Conservation (phyloP, 2,329 filamentous ascomycete species). For the Alternaria gansuensis region DNA sequence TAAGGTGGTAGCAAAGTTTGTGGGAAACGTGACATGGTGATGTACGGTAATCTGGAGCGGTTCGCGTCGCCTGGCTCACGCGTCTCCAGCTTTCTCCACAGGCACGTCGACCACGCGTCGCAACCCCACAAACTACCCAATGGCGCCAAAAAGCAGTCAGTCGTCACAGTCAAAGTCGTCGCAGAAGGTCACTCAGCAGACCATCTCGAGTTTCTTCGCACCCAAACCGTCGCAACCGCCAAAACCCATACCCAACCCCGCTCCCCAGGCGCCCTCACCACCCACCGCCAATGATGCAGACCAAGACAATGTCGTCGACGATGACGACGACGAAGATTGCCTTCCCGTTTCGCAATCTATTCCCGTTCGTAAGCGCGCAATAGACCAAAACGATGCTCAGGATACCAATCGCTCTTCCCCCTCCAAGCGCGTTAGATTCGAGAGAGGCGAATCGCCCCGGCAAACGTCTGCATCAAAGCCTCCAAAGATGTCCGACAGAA, state of each 20-base stretch:
- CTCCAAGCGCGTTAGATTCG: slow-evolving; percentile 52
- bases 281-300: slow-evolving; percentile 25
- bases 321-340: slow-evolving; percentile 29
- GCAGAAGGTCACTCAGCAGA: slow-evolving; percentile 74
- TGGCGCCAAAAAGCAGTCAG: slow-evolving; percentile 51
- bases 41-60: slow-evolving; percentile 10
- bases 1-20: neutral
- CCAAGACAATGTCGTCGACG: slow-evolving; percentile 8
- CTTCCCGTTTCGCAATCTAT: slow-evolving; percentile 22
- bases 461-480: slow-evolving; percentile 42
- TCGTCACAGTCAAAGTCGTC: slow-evolving; percentile 43
- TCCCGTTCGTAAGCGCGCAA: slow-evolving; percentile 38
- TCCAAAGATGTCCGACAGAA: slow-evolving; percentile 57
- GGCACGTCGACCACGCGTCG: slow-evolving; percentile 19
- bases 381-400: slow-evolving; percentile 53
- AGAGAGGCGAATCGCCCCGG: slow-evolving; percentile 31
- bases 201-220: slow-evolving; percentile 86
- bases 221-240: slow-evolving; percentile 52
- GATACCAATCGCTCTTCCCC: slow-evolving; percentile 34
- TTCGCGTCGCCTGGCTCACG: slow-evolving; percentile 24
- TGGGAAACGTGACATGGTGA: slow-evolving; percentile 39
- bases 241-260: slow-evolving; percentile 29
- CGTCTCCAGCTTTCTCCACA: slow-evolving; percentile 26
- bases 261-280: slow-evolving; percentile 31
- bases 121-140: slow-evolving; percentile 30